Conservation (phyloP, 140 eudicot genomes). For the Erigeron philadelphicus region DNA sequence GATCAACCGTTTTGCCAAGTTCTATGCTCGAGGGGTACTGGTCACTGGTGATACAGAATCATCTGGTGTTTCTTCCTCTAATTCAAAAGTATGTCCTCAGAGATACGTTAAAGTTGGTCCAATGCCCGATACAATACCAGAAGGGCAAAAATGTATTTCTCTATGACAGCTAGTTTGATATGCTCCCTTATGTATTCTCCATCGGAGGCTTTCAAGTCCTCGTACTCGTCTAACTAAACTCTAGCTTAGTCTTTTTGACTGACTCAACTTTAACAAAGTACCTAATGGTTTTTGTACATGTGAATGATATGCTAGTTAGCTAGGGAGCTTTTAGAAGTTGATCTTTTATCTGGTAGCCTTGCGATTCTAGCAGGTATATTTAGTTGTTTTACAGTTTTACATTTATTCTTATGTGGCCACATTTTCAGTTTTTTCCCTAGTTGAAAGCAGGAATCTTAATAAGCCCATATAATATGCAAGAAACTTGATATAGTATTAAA, state of each 20-base stretch:
- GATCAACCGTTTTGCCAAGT: slow-evolving; percentile 76
- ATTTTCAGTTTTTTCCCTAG: not conserved
- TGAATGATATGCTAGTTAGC: slow-evolving; percentile 14
- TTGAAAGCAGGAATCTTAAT: slow-evolving; percentile 16
- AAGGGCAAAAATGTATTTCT: slow-evolving; percentile 49
- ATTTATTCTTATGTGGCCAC: not conserved
- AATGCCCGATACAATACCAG: slow-evolving; percentile 56
- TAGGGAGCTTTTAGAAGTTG: slow-evolving; percentile 24
- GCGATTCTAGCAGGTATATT: slow-evolving; percentile 10
- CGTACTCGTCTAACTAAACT: slow-evolving; percentile 26
- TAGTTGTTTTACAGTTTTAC: not conserved
- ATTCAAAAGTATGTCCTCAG: slow-evolving; percentile 35
- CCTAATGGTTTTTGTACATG: slow-evolving; percentile 42
- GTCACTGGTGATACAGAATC: slow-evolving; percentile 33
- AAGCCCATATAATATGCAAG: not conserved
- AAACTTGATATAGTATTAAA: slow-evolving; percentile 19
- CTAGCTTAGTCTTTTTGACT: slow-evolving; percentile 11
- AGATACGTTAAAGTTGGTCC: slow-evolving; percentile 51
- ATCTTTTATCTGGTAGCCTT: slow-evolving; percentile 3
- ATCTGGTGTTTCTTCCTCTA: slow-evolving; percentile 30
- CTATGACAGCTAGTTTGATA: slow-evolving; percentile 30
- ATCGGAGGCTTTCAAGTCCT: slow-evolving; percentile 13
- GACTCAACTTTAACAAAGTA: slow-evolving; percentile 28
- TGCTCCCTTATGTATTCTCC: not conserved
- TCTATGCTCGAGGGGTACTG: slow-evolving; percentile 44